phyloP scores from a whole-genome alignment of 345 rosid genomes.

The Sapria himalayana region DNA sequence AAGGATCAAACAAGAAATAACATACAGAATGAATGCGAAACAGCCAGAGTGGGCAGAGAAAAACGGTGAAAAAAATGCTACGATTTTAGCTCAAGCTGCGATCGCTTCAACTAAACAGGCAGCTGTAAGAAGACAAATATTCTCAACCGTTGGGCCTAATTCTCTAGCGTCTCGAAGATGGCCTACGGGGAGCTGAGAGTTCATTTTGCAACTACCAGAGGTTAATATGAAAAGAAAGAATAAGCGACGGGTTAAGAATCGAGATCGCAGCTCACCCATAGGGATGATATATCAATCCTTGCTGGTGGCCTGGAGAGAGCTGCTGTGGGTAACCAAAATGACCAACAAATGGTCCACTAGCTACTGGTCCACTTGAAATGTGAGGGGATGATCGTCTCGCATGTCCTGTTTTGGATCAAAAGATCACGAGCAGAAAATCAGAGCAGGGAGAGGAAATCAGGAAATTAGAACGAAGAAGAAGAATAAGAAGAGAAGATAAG shows the following conservation, averaged over 20 bases:
- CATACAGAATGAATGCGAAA: constrained; percentile 3
- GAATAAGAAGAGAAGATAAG: neutral
- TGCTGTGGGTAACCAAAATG: constrained; percentile 59
- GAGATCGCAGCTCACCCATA: constrained; percentile 48
- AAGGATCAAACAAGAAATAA: constrained; percentile 2
- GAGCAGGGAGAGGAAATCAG: neutral
- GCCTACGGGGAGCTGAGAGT: too few species aligned
- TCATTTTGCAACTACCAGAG: too few species aligned
- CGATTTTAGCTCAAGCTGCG: too few species aligned
- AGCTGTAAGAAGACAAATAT: too few species aligned
- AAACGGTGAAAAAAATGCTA: neutral
- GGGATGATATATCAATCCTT: constrained; percentile 48
- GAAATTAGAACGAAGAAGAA: neutral
- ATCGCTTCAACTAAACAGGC: too few species aligned
- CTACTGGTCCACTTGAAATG: constrained; percentile 30
- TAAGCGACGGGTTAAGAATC: neutral
- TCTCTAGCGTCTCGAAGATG: too few species aligned
- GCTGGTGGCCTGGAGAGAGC: constrained; percentile 48
- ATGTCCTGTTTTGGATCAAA: too few species aligned
- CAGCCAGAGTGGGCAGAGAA: neutral
- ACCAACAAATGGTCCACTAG: constrained; percentile 48
- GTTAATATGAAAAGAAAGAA: constrained; percentile 1
- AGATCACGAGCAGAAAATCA: constrained; percentile 5
- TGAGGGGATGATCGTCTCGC: constrained; percentile 40
- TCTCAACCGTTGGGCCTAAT: too few species aligned